Evolutionary conservation across 2,329 filamentous ascomycete species (phyloP), one percentile per base, ranked within the genome.

Genomic region (Fusarium xylarioides): DNA sequence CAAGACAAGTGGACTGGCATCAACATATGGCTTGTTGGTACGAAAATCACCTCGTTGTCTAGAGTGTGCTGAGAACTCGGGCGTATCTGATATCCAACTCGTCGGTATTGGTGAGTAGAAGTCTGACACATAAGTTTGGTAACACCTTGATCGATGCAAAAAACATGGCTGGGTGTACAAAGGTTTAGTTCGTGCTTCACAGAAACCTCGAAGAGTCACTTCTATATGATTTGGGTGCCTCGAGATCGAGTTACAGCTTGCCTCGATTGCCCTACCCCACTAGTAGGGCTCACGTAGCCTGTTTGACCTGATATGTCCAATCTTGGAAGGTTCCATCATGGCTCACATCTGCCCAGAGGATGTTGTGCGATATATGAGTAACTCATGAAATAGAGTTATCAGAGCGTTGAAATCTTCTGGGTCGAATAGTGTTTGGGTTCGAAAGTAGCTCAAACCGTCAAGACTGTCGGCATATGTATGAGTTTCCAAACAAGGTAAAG

Each of bases 211-310:
- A 42, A 8, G 28, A 23, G 7, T 35, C 28, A 28, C 19, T 35
- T 42, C 11, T 44, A 15, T 9, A 14, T 40, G 23, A 28, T 12
- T 8, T 14, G 32, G 49, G 37, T 19, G 10, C 44, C 37, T 64
- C 18, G 34, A 55, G 49, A 56, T 68, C 21, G 21, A 53, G 42
- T 26, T 23, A 42, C 46, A 38, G 42, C 28, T 68, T 68, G 57
- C 19, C 40, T 38, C 23, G 34, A 30, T 42, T 68, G 30, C 49
- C 66, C 43, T 57, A 28, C 53, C 52, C 44, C 46, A 47, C 50
- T 28, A 38, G 52, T 69, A 69, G 66, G 66, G 66, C 18, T 53
- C 42, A 47, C 40, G 46, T n/a, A 40, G 34, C 6, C 42, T 26
- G 8, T 34, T 38, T 32, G 19, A 10, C 34, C 23, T 28, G 21